Base-by-base conservation (phyloP, 2,329 filamentous ascomycete genomes). In the Hypoxylon sp. region DNA sequence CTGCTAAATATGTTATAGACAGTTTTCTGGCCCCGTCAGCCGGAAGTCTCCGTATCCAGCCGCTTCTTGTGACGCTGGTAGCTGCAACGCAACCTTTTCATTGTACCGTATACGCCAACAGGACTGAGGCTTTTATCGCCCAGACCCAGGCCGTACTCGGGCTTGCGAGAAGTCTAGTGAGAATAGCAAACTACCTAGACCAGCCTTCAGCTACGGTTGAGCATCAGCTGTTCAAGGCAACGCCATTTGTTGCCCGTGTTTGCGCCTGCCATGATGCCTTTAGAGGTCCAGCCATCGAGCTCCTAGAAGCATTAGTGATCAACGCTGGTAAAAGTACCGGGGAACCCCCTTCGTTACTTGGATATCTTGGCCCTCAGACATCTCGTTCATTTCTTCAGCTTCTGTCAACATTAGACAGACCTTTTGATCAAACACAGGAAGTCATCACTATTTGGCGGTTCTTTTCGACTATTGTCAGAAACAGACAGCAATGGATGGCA, bases 281-380 rank as follows among this genome's bases (percentile, higher is more conserved):
- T 78, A 89, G 87, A 72, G 82, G 85, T 13, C 86, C 90, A 1
- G 87, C 91, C 1, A 85, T 94, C 32, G 84, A 86, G 25, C 82
- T 98, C 1, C 82, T 97, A 6, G 90, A 94, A 67, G 87, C 90
- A 10, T 81, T 97, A 17, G 89, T 97, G 28, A 84, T 90, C 46
- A 90, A 87, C 70, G 90, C 91, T 23, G 88, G 90, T 23, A 88
- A 88, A 67, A 82, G 85, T 14, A 81, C 86, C 30, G 85, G 85
- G n/a, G 94, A 98, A 72, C 93, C 94, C 0, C 93, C 93, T n/a
- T 98, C 95, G 5, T 85, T 99, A n/a, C 87, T 99, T 21, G 94
- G 94, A 32, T 93, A 97, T 76, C 84, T 99, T 5, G 94, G 94
- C 1, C 87, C 93, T 9, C 89, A 93, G 60, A 90, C 93, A 7